Evolutionary conservation across 2,329 filamentous ascomycete genomes (phyloP).

Genomic region (Fusarium sp.): DNA sequence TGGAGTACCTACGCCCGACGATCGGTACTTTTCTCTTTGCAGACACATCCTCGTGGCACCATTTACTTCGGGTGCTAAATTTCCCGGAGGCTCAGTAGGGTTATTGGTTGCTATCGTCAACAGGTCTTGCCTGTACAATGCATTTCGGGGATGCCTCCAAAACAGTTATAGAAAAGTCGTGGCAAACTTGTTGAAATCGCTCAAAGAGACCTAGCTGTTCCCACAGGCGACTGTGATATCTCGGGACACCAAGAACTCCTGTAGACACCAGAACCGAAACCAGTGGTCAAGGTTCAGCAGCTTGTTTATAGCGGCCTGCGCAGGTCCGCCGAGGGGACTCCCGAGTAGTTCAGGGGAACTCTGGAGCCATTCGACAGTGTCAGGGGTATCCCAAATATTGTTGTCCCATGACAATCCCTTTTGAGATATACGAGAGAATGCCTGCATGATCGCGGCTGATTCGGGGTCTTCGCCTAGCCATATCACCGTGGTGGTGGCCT

Average conservation of each 20-base stretch:
- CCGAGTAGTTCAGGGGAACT: too few relatives aligned
- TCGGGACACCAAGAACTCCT: background rate
- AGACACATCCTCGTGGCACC: background rate
- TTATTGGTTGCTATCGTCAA: background rate
- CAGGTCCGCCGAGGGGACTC: background rate
- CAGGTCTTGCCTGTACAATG: background rate
- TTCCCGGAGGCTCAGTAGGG: background rate
- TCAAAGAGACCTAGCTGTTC: background rate
- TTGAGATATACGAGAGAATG: background rate
- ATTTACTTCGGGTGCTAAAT: background rate
- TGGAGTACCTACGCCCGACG: accelerated
- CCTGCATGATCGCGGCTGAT: background rate
- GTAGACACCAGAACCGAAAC: background rate
- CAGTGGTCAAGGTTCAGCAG: background rate
- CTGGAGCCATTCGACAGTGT: too few relatives aligned
- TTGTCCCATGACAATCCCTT: background rate
- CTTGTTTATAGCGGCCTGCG: background rate
- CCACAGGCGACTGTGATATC: background rate
- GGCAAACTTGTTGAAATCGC: too few relatives aligned
- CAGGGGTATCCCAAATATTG: too few relatives aligned
- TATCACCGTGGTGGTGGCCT: background rate
- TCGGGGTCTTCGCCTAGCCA: background rate
- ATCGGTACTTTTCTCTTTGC: background rate
- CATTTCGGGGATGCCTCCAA: too few relatives aligned
- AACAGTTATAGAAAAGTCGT: too few relatives aligned